Evolutionary conservation across 2,329 filamentous ascomycete species (phyloP).

Genomic region (Botrytis galanthina): DNA sequence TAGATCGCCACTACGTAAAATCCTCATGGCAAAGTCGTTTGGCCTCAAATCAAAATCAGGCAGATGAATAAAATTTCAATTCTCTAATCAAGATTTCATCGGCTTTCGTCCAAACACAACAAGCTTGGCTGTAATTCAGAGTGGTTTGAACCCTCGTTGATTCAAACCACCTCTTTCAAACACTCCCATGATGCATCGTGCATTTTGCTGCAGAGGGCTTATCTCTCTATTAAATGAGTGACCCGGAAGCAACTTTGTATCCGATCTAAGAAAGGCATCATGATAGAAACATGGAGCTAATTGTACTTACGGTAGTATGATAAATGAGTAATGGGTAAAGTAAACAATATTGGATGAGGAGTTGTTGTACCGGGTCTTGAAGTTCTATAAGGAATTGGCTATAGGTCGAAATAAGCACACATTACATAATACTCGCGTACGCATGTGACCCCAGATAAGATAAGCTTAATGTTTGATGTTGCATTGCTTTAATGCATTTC

Average conservation of each 20-base stretch:
- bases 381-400: neutral
- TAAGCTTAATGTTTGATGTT: neutral
- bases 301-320: neutral
- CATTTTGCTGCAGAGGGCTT: neutral
- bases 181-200: neutral
- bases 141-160: neutral
- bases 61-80: neutral
- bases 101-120: neutral
- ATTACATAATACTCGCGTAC: neutral
- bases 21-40: neutral
- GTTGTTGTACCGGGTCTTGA: neutral
- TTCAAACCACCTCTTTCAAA: neutral
- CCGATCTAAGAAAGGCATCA: neutral
- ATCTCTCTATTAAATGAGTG: neutral
- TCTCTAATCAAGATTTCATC: neutral
- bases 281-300: neutral
- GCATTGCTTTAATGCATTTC: neutral
- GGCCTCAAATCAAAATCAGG: neutral
- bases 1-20: neutral
- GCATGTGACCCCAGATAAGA: slow-evolving; percentile 3
- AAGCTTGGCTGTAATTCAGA: neutral
- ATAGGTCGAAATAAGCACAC: neutral
- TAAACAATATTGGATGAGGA: neutral
- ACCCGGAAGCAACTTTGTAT: neutral
- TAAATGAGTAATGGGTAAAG: neutral